These are phyloP conservation scores for Penicillium soppii DNA, from an alignment of 495 filamentous ascomycete genomes.

Conservation along the genomic window DNA sequence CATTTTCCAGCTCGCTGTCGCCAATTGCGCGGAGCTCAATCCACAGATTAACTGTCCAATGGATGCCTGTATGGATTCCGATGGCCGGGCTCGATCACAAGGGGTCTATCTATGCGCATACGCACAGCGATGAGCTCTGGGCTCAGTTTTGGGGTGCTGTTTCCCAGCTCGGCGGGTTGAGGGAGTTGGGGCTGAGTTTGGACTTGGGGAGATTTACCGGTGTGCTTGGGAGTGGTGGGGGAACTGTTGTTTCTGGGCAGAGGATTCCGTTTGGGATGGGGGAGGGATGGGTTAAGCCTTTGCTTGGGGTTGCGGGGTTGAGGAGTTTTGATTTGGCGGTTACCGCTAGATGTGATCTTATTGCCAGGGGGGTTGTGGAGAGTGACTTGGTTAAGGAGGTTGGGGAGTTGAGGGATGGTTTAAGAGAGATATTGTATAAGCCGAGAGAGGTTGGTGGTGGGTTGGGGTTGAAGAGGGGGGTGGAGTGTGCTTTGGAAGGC, in stretches of 20 bases:
- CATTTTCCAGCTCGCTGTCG: slow-evolving; percentile 28
- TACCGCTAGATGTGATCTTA: slow-evolving; percentile 36
- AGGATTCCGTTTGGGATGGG: slow-evolving; percentile 25
- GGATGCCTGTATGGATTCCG: slow-evolving; percentile 40
- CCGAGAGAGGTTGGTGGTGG: slow-evolving; percentile 4
- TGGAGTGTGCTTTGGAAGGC: slow-evolving; percentile 12
- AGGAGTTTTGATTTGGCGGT: slow-evolving; percentile 37
- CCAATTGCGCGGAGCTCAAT: slow-evolving; percentile 18
- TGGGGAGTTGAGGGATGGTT: slow-evolving; percentile 26
- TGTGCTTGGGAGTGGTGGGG: slow-evolving; percentile 8
- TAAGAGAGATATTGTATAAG: slow-evolving; percentile 29
- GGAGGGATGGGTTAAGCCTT: slow-evolving; percentile 34
- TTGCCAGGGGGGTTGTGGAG: slow-evolving; percentile 30
- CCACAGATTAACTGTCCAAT: slow-evolving; percentile 31
- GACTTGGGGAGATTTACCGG: slow-evolving; percentile 37
- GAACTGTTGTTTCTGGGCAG: slow-evolving; percentile 19
- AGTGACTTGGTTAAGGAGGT: slow-evolving; percentile 29
- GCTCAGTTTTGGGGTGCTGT: slow-evolving; percentile 33
- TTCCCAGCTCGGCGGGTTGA: slow-evolving; percentile 17
- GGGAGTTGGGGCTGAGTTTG: slow-evolving; percentile 26
- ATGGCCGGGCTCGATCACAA: slow-evolving; percentile 32
- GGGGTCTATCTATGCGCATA: slow-evolving; percentile 40
- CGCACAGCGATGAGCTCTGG: slow-evolving; percentile 43
- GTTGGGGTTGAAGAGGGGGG: slow-evolving; percentile 1
- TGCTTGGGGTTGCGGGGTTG: slow-evolving; percentile 35